phyloP scores from a whole-genome alignment of 805 yeast species.

The Yarrowia alimentaria region DNA sequence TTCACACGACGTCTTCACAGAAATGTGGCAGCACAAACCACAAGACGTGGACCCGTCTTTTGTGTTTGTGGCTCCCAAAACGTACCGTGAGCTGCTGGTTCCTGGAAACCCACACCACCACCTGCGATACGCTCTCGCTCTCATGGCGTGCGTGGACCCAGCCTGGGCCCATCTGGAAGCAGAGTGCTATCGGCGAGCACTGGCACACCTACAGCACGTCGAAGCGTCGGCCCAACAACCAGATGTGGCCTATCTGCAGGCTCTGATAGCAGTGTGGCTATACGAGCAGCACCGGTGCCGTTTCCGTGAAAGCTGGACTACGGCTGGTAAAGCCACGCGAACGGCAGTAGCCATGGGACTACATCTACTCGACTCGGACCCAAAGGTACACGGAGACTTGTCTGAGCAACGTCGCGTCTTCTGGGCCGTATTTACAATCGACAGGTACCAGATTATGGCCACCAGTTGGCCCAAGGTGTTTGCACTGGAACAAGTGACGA shows the following conservation, averaged over 20 bases:
- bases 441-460: constrained; percentile 19
- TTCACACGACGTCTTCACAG: not conserved
- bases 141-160: constrained; percentile 2
- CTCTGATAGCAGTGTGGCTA: constrained; percentile 4
- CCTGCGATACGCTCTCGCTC: constrained; percentile 8
- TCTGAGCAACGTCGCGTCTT: constrained; percentile 8
- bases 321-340: constrained; percentile 3
- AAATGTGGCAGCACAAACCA: constrained; percentile 10
- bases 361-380: constrained; percentile 3
- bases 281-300: constrained; percentile 10
- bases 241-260: constrained; percentile 8
- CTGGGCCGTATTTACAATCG: constrained; percentile 19
- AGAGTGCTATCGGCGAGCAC: not conserved
- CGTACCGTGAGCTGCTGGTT: not conserved
- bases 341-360: constrained; percentile 11
- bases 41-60: constrained; percentile 13
- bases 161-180: constrained; percentile 5
- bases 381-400: not conserved
- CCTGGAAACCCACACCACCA: constrained; percentile 17
- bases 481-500: constrained; percentile 7
- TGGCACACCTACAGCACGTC: constrained; percentile 9
- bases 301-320: constrained; percentile 10
- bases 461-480: constrained; percentile 16
- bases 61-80: constrained; percentile 5
- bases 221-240: constrained; percentile 1